Evolutionary conservation across 768 basidiomycete species (phyloP).

Genomic region (Lactifluus echinatus): DNA sequence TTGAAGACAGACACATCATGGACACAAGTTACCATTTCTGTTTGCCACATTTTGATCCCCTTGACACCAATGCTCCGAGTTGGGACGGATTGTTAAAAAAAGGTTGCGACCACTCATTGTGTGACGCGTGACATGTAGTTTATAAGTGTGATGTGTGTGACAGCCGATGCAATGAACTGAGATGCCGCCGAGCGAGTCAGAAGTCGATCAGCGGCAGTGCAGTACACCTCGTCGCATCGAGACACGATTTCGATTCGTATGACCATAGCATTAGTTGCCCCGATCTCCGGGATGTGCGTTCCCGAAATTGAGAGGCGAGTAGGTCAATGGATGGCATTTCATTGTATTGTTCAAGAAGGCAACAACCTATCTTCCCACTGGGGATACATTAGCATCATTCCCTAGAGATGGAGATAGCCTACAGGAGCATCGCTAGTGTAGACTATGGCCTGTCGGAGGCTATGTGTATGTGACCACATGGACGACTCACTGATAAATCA

Average conservation of each 20-base stretch:
- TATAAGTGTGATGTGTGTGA: background rate
- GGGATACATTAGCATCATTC: too few relatives aligned
- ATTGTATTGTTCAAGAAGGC: background rate
- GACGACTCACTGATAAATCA: background rate
- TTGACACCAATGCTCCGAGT: background rate
- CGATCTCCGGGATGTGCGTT: background rate
- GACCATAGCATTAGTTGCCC: background rate
- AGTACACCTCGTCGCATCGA: background rate
- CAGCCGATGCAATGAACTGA: background rate
- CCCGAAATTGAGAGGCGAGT: too few relatives aligned
- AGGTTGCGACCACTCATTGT: background rate
- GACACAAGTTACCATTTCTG: background rate
- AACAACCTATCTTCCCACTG: background rate
- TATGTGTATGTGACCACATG: constrained; percentile 1
- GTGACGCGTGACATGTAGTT: background rate
- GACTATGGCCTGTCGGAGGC: background rate
- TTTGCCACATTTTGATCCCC: background rate
- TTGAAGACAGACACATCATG: background rate
- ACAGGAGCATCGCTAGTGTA: background rate
- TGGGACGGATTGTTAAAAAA: background rate
- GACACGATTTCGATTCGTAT: constrained; percentile 1
- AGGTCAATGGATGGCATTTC: too few relatives aligned
- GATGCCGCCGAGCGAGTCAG: constrained; percentile 7
- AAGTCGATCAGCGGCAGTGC: constrained; percentile 13
- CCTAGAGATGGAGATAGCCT: too few relatives aligned